These are phyloP conservation scores for Sinapis alba DNA, from an alignment of 441 rosid genomes.

Conservation along the genomic window DNA sequence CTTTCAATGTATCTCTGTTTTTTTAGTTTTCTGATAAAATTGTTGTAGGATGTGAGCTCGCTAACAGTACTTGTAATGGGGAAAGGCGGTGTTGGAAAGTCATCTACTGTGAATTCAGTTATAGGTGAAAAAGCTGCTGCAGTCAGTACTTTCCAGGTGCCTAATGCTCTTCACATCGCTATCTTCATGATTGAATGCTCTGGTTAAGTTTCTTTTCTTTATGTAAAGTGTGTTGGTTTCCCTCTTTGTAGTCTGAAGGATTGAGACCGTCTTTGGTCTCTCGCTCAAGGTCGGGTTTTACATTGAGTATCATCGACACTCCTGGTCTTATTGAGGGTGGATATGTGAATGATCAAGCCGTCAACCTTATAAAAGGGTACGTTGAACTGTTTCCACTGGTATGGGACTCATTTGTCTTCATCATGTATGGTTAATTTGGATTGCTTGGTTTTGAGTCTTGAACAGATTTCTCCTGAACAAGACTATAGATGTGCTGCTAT, in stretches of 20 bases:
- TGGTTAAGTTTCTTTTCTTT: not conserved
- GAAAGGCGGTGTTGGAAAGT: constrained; percentile 63
- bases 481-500: constrained; percentile 53
- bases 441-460: not conserved
- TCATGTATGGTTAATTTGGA: constrained; percentile 10
- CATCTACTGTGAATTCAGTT: constrained; percentile 60
- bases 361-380: constrained; percentile 54
- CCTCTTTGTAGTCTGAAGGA: constrained; percentile 46
- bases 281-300: constrained; percentile 58
- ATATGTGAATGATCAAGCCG: constrained; percentile 58
- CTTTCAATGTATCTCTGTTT: not conserved
- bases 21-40: not conserved
- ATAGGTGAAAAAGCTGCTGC: constrained; percentile 54
- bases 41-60: constrained; percentile 49
- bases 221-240: constrained; percentile 21
- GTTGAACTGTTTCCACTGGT: constrained; percentile 9
- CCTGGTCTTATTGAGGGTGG: constrained; percentile 69
- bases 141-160: constrained; percentile 62
- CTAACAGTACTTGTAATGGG: constrained; percentile 59
- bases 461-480: constrained; percentile 53
- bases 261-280: constrained; percentile 56
- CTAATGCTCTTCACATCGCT: constrained; percentile 3
- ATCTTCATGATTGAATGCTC: not conserved
- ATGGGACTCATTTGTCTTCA: not conserved
- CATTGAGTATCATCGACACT: constrained; percentile 52